These are phyloP conservation scores for Exophiala calicioides DNA, from an alignment of 2,329 filamentous ascomycete species.

Conservation along the genomic window DNA sequence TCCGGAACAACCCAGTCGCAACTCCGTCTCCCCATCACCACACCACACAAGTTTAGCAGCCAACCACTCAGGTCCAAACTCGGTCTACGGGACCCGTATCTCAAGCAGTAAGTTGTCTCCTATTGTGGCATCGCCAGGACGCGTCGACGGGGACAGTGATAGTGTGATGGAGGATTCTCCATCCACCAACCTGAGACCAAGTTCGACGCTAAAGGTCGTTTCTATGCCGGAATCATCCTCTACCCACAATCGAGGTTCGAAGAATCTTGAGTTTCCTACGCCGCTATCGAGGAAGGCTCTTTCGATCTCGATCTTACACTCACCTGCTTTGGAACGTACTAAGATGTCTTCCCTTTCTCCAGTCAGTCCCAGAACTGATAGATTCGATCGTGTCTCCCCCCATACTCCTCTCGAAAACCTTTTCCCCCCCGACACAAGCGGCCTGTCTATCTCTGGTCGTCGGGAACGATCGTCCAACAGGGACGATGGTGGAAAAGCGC, in stretches of 20 bases:
- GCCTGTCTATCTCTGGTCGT: constrained; percentile 74
- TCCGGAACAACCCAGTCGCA: constrained; percentile 14
- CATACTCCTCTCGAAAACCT: constrained; percentile 77
- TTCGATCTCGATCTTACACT: constrained; percentile 28
- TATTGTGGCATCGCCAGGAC: constrained; percentile 33
- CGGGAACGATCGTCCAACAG: constrained; percentile 44
- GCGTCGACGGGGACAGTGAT: constrained; percentile 37
- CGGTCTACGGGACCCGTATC: constrained; percentile 20
- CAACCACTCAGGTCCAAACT: constrained; percentile 27
- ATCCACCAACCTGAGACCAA: constrained; percentile 34
- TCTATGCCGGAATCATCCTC: constrained; percentile 37
- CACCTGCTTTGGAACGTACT: constrained; percentile 52
- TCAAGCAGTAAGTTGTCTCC: constrained; percentile 42
- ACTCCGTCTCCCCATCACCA: constrained; percentile 31
- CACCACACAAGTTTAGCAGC: constrained; percentile 27
- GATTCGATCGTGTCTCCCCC: constrained; percentile 61
- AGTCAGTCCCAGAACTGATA: constrained; percentile 64
- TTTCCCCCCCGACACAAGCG: constrained; percentile 76
- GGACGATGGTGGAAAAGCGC: constrained; percentile 40
- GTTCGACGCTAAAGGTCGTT: constrained; percentile 37
- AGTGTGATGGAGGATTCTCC: constrained; percentile 37
- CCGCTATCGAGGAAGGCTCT: constrained; percentile 43
- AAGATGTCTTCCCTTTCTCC: constrained; percentile 53
- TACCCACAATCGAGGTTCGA: constrained; percentile 42
- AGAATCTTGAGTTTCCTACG: constrained; percentile 43